Conservation (phyloP, 768 basidiomycete genomes). For the Rhodotorula babjevae region DNA sequence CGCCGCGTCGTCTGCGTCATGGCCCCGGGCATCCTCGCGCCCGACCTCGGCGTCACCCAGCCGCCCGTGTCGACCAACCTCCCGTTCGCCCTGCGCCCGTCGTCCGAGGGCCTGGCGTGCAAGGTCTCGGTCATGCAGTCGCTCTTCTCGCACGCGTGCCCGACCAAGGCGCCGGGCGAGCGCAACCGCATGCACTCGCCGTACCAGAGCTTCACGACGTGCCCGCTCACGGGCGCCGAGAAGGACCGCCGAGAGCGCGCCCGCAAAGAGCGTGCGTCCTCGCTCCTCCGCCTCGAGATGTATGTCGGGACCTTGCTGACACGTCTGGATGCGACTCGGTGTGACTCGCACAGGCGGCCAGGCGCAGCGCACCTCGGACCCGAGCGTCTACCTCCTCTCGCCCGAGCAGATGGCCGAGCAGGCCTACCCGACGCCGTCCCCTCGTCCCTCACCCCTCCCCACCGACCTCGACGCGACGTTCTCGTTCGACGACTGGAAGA, state of each 20-base stretch:
- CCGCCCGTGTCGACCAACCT: slow-evolving; percentile 58
- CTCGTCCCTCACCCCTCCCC: slow-evolving; percentile 56
- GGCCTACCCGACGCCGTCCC: slow-evolving; percentile 78
- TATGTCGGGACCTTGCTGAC: too few species aligned
- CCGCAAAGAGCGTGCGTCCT: slow-evolving; percentile 49
- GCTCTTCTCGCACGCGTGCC: slow-evolving; percentile 83
- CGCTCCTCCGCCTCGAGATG: too few species aligned
- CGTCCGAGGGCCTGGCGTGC: slow-evolving; percentile 8
- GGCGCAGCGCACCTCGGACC: slow-evolving; percentile 50
- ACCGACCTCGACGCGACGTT: slow-evolving; percentile 16
- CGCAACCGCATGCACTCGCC: slow-evolving; percentile 76
- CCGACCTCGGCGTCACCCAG: slow-evolving; percentile 60
- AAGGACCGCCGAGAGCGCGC: slow-evolving; percentile 59
- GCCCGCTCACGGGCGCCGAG: slow-evolving; percentile 73
- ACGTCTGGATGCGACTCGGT: too few species aligned
- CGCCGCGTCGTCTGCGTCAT: slow-evolving; percentile 73
- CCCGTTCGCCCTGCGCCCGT: slow-evolving; percentile 54
- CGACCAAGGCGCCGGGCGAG: slow-evolving; percentile 88
- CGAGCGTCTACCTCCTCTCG: slow-evolving; percentile 67
- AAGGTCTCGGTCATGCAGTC: slow-evolving; percentile 61
- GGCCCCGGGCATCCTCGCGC: slow-evolving; percentile 76
- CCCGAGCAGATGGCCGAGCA: slow-evolving; percentile 88
- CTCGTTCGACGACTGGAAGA: slow-evolving; percentile 36
- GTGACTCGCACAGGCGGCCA: slow-evolving; percentile 52
- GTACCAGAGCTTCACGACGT: slow-evolving; percentile 72